Evolutionary conservation across 345 rosid species (phyloP), one percentile per base, ranked within the genome.

Genomic region (Pistacia vera): DNA sequence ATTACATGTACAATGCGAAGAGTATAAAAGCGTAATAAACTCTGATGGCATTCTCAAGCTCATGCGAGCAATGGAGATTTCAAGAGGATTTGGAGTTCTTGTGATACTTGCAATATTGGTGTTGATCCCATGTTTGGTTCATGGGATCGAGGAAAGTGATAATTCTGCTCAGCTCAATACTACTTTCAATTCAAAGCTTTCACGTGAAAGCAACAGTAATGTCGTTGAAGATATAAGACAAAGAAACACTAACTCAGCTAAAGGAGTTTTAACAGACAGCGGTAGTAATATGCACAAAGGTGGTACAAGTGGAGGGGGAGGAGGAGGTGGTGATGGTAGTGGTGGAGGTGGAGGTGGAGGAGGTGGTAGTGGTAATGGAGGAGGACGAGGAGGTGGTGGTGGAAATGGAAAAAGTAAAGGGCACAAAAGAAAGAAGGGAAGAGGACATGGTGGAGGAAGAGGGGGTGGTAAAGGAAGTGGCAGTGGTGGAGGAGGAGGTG

Each of bases 141-240:
- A 70, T 74, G 91, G 85, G 71, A 59, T 63, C 46, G 81, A 77
- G 44, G 81, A 74, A 62, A 75, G 63, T 76, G 79, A 70, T 64
- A 71, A 55, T 41, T 75, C 30, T 59, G 74, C 55, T 78, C 66
- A 36, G 11, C 38, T 71, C 48, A 74, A 83, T 38, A 73, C 63
- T 9, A 69, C 59, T 73, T 66, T 75, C 46, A 68, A 41, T 68
- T 36, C 48, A 20, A 60, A 14, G 33, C 36, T 59, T 58, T 44
- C 80, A 4, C 5, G 51, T 48, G 58, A 30, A 74, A 66, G 48
- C 63, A 54, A 18, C 11, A 36, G 12, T 2, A 75, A 66, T 28
- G 63, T 55, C 20, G 76, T 70, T 33, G 75, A 66, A 14, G 51
- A 64, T 80, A 68, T 25, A 33, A 36, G 33, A 28, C 84, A 72